phyloP scores from a whole-genome alignment of 768 basidiomycete genomes.

The Pleurotus ostreatus region DNA sequence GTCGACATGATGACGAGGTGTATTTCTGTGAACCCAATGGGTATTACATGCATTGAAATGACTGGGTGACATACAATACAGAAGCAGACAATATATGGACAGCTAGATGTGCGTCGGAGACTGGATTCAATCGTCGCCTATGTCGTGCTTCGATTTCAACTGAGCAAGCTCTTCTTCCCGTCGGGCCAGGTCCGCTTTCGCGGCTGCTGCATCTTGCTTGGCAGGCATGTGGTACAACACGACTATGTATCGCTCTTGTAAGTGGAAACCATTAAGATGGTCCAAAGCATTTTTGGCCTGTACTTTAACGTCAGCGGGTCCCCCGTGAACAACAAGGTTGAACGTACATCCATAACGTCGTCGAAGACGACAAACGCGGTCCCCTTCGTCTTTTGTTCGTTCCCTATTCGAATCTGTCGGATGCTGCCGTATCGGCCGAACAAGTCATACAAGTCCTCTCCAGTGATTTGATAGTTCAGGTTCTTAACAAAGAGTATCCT shows the following conservation, averaged over 20 bases:
- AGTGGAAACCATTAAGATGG: slow-evolving; percentile 95
- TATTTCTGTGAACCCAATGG: slow-evolving; percentile 9
- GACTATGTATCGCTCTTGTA: slow-evolving; percentile 97
- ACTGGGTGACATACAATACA: not conserved
- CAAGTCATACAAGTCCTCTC: slow-evolving; percentile 93
- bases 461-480: slow-evolving; percentile 87
- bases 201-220: slow-evolving; percentile 91
- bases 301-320: slow-evolving; percentile 12
- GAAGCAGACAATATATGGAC: not conserved
- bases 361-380: slow-evolving; percentile 97
- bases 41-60: not conserved
- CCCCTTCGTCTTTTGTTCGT: slow-evolving; percentile 87
- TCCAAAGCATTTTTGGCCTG: slow-evolving; percentile 97
- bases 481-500: slow-evolving; percentile 93
- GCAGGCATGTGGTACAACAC: slow-evolving; percentile 97
- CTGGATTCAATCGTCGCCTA: slow-evolving; percentile 60
- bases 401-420: slow-evolving; percentile 92
- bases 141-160: slow-evolving; percentile 83
- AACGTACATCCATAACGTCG: slow-evolving; percentile 89
- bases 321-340: not conserved
- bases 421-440: slow-evolving; percentile 98
- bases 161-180: slow-evolving; percentile 87
- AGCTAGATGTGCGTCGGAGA: not conserved
- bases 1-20: not conserved
- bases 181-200: slow-evolving; percentile 87